These are phyloP conservation scores for Saccharomycopsis guyanensis DNA, from an alignment of 805 yeast species.

Conservation along the genomic window DNA sequence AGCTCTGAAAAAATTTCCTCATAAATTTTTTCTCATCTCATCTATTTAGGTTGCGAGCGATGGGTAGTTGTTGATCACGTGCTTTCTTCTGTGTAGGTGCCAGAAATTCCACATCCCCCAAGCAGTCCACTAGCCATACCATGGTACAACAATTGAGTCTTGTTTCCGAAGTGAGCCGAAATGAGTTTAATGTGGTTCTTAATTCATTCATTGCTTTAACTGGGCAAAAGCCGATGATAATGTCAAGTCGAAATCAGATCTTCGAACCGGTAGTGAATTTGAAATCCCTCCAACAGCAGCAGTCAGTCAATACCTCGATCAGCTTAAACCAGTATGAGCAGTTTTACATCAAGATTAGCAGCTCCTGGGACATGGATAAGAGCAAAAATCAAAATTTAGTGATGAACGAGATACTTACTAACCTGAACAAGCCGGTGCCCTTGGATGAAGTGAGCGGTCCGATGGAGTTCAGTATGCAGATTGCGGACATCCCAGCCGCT, in stretches of 20 bases:
- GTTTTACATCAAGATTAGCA: slow-evolving; percentile 5
- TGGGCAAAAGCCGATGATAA: slow-evolving; percentile 17
- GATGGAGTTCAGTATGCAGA: slow-evolving; percentile 50
- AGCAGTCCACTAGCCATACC: too few relatives aligned
- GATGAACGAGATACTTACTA: slow-evolving; percentile 17
- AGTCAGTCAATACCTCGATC: slow-evolving; percentile 10
- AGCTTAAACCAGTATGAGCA: slow-evolving; percentile 18
- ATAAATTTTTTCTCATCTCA: slow-evolving; percentile 10
- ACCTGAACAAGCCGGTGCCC: slow-evolving; percentile 2
- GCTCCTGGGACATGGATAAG: slow-evolving; percentile 11
- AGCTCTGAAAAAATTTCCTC: neutral
- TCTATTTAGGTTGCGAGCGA: slow-evolving; percentile 3
- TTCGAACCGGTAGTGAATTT: slow-evolving; percentile 16
- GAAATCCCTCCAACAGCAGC: slow-evolving; percentile 12
- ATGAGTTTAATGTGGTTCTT: slow-evolving; percentile 15
- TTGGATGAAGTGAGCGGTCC: neutral
- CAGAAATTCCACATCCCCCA: neutral
- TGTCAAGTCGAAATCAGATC: slow-evolving; percentile 8
- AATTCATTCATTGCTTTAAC: slow-evolving; percentile 17
- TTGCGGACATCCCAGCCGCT: slow-evolving; percentile 69
- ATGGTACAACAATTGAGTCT: slow-evolving; percentile 21
- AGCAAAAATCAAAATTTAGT: slow-evolving; percentile 17
- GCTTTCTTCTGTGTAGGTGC: too few relatives aligned
- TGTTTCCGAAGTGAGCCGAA: slow-evolving; percentile 4
- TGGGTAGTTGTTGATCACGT: too few relatives aligned